Evolutionary conservation across 1,284 basidiomycete genomes (phyloP).

Genomic region (Gymnopus androsaceus): DNA sequence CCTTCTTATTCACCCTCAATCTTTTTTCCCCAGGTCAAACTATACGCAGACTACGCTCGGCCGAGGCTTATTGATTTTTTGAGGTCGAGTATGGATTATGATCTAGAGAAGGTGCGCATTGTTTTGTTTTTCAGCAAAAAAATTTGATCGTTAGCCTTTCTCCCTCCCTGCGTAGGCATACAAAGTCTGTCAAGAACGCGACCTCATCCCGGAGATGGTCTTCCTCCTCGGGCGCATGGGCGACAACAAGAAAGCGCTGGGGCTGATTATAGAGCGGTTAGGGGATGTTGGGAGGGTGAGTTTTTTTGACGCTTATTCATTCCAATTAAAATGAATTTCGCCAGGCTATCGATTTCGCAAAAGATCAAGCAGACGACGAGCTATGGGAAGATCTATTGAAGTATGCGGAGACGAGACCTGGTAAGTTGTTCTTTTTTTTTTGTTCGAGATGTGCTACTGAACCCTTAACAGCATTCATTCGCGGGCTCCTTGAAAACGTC

Average conservation of each 20-base stretch:
- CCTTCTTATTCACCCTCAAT: neutral
- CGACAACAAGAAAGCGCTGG: slow-evolving; percentile 92
- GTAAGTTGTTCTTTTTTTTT: slow-evolving; percentile 40
- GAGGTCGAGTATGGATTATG: slow-evolving; percentile 90
- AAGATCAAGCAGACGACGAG: slow-evolving; percentile 96
- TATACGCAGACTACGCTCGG: slow-evolving; percentile 90
- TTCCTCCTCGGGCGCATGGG: slow-evolving; percentile 97
- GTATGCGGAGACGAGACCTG: slow-evolving; percentile 92
- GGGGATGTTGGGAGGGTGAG: slow-evolving; percentile 87
- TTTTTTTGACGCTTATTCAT: slow-evolving; percentile 11
- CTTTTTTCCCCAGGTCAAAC: slow-evolving; percentile 59
- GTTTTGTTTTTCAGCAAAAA: neutral
- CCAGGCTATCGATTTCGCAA: slow-evolving; percentile 97
- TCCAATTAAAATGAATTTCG: neutral
- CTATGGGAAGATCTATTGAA: slow-evolving; percentile 96
- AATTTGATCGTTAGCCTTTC: neutral
- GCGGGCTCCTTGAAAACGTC: slow-evolving; percentile 92
- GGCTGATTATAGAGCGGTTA: slow-evolving; percentile 92
- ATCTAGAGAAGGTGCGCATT: slow-evolving; percentile 72
- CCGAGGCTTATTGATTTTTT: slow-evolving; percentile 86
- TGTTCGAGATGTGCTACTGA: neutral
- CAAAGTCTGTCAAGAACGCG: slow-evolving; percentile 78
- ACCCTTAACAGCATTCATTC: slow-evolving; percentile 78
- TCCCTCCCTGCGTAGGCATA: slow-evolving; percentile 67
- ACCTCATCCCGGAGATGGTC: slow-evolving; percentile 95